Evolutionary conservation across 2,329 filamentous ascomycete species (phyloP).

Genomic region (Aspergillus sp.): DNA sequence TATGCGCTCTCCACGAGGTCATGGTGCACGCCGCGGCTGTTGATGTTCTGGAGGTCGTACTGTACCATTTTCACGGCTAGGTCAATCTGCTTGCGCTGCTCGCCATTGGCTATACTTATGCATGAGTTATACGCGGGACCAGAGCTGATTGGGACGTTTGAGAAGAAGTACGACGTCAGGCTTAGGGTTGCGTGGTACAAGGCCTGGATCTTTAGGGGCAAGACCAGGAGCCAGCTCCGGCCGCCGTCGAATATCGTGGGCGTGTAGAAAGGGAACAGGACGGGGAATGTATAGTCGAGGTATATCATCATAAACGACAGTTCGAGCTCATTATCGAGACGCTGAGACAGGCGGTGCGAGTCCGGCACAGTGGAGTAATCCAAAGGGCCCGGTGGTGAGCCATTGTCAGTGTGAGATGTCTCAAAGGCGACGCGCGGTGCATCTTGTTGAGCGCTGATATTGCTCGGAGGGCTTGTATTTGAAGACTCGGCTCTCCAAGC

Average conservation of each 20-base stretch:
- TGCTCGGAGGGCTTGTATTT: neutral
- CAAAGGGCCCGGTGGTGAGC: neutral
- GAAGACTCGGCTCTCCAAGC: neutral
- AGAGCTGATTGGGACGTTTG: constrained; percentile 34
- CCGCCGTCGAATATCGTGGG: constrained; percentile 62
- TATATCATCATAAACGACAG: constrained; percentile 60
- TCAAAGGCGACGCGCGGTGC: neutral
- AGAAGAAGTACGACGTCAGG: constrained; percentile 62
- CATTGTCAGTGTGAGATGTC: no score
- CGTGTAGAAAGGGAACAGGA: constrained; percentile 66
- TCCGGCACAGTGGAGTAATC: neutral
- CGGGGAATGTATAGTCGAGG: constrained; percentile 65
- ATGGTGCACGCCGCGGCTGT: neutral
- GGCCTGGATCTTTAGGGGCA: constrained; percentile 44
- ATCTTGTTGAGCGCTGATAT: neutral
- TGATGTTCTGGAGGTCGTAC: constrained; percentile 7
- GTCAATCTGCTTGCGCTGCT: constrained; percentile 4
- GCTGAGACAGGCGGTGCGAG: neutral
- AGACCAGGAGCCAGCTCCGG: constrained; percentile 63
- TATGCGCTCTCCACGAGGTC: constrained; percentile 4
- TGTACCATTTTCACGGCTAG: constrained; percentile 8
- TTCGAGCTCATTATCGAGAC: constrained; percentile 1
- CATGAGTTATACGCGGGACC: neutral
- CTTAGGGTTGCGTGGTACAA: constrained; percentile 50
- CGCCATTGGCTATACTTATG: neutral